Evolutionary conservation across 2,329 filamentous ascomycete species (phyloP), one percentile per base, ranked within the genome.

Genomic region (Lasiodiplodia citricola): DNA sequence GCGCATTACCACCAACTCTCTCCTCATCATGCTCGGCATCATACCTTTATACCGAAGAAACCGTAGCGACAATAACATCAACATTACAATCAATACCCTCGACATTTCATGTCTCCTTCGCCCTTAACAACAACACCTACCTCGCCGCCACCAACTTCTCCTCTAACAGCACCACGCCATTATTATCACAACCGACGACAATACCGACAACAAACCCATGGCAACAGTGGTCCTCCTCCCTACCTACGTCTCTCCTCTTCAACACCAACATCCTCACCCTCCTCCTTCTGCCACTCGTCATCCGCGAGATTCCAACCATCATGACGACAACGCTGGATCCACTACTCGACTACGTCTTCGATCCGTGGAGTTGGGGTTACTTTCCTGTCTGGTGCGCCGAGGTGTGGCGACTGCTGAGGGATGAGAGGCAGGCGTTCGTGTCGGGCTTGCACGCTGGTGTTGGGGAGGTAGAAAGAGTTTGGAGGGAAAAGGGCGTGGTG

Each of bases 381-480:
- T 67, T 67, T 28, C 66, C 66, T 21, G 66, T 57, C 23, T 67
- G 66, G 66, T 67, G 64, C 64, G 64, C 64, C n/a, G 64, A 67
- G 56, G 54, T 67, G 66, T 67, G 66, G 66, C 25, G 44, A 31
- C 18, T 67, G 56, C 8, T 60, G 21, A 31, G 66, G 31, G 44
- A 60, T 7, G 64, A 67, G 55, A 21, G 47, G 47, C 47, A 41
- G 16, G 47, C 18, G 7, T 31, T 60, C 35, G 55, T 57, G 25
- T 25, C 31, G 10, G 41, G 47, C 18, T 18, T 51, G 25, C 13
- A n/a, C 10, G 35, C 21, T 13, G 44, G 41, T 18, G 41, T 35
- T 10, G 25, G 62, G 47, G 28, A 21, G 8, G 60, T 64, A 44
- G 44, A 54, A 47, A 64, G 44, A 47, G 28, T 64, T 3, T 64